These are phyloP conservation scores for Emericellopsis cladophorae DNA, from an alignment of 2,329 filamentous ascomycete species.

Conservation along the genomic window DNA sequence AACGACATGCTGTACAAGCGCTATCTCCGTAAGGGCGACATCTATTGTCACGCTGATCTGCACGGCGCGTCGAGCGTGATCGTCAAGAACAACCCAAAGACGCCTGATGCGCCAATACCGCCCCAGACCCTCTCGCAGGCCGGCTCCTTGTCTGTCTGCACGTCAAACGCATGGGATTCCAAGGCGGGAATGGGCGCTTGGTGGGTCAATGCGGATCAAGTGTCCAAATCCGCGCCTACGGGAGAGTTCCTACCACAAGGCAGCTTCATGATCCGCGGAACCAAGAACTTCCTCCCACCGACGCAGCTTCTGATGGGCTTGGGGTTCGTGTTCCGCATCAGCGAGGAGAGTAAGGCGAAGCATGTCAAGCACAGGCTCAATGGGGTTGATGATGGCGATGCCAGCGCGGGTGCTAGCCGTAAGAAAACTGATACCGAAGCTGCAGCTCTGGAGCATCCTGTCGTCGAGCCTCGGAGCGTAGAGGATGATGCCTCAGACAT, in stretches of 20 bases:
- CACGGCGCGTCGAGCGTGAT: slow-evolving; percentile 75
- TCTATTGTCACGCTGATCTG: slow-evolving; percentile 85
- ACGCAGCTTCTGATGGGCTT: slow-evolving; percentile 81
- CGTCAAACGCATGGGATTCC: slow-evolving; percentile 86
- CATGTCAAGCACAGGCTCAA: slow-evolving; percentile 56
- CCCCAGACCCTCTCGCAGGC: slow-evolving; percentile 87
- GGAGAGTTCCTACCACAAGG: slow-evolving; percentile 74
- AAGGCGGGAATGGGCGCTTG: slow-evolving; percentile 93
- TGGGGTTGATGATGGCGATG: slow-evolving; percentile 9
- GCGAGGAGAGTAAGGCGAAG: slow-evolving; percentile 70
- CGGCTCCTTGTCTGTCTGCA: slow-evolving; percentile 70
- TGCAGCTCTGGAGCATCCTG: not conserved
- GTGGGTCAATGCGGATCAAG: slow-evolving; percentile 87
- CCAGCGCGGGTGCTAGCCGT: slow-evolving; percentile 10
- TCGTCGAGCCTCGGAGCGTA: not conserved
- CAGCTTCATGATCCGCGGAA: slow-evolving; percentile 68
- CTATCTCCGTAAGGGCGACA: slow-evolving; percentile 76
- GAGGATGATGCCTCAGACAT: slow-evolving; percentile 1
- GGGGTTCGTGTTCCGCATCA: slow-evolving; percentile 77
- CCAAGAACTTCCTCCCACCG: slow-evolving; percentile 85
- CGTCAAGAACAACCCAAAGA: slow-evolving; percentile 74
- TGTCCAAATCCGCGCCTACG: slow-evolving; percentile 69
- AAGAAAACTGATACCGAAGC: slow-evolving; percentile 5
- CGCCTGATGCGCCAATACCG: slow-evolving; percentile 74
- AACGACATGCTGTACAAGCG: slow-evolving; percentile 84